Evolutionary conservation across 2,329 filamentous ascomycete species (phyloP), one percentile per base, ranked within the genome.

Genomic region (Aspergillus sp.): DNA sequence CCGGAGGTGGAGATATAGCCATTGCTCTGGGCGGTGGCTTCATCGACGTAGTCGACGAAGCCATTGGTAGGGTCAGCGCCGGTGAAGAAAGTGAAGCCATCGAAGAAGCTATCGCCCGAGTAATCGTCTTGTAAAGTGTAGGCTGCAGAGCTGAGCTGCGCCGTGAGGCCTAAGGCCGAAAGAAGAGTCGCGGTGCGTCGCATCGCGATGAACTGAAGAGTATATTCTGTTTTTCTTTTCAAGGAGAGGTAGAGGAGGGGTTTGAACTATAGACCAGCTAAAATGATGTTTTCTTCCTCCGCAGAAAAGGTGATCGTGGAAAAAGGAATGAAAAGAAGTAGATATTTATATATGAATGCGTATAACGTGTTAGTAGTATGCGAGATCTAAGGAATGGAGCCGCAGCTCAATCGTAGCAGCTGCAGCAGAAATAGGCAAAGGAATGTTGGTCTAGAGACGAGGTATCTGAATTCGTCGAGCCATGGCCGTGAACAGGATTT

Each of bases 61-160:
- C 91, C 91, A 63, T 87, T 69, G 2, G 91, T 95, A 0, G 91
- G 91, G 69, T 95, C 91, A 3, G 67, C 19, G 15, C 61, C 74
- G 7, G 80, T 82, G 65, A 76, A 84, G 72, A 86, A 85, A 30
- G 72, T 67, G 69, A 85, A 85, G 66, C 79, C 76, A 65, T 80
- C 76, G 69, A 85, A 84, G 69, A 85, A 86, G 60, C 75, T 74
- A 52, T 70, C 69, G 38, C 71, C 66, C 32, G 65, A 76, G 69
- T 84, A 84, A 67, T 83, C 79, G 62, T 84, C 81, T 61, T 79
- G 65, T 49, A 85, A 70, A 17, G 73, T 69, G 62, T 81, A 80
- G 39, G 67, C 69, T 39, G 78, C 75, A 45, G 69, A 63, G 49
- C 70, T 68, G 41, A 76, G 61, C 28, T 70, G 65, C 53, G 67